These are phyloP conservation scores for Limnomonas spitsbergensis DNA, from an alignment of 139 green algal species.

Conservation along the genomic window DNA sequence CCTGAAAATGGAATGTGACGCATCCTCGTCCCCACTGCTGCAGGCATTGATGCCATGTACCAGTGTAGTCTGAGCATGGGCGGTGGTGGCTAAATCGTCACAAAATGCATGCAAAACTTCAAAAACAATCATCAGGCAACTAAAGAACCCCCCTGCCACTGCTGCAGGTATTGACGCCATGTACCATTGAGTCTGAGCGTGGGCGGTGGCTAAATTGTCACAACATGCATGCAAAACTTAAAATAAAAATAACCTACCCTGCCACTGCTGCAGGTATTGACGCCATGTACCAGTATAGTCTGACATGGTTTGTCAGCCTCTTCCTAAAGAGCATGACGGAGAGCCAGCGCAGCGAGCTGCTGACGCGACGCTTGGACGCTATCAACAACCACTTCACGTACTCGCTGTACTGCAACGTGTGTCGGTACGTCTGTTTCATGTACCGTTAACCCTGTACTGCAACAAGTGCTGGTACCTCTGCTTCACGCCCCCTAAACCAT, in stretches of 20 bases:
- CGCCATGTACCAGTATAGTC: constrained; percentile 62
- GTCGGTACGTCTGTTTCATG: constrained; percentile 29
- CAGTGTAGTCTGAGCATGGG: constrained; percentile 58
- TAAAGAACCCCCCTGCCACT: too few species aligned
- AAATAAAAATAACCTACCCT: too few species aligned
- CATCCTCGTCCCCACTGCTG: too few species aligned
- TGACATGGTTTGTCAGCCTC: constrained; percentile 57
- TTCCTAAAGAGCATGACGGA: constrained; percentile 46
- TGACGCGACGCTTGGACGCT: constrained; percentile 42
- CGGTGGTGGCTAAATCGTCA: too few species aligned
- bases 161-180: constrained; percentile 48
- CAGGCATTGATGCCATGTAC: constrained; percentile 58
- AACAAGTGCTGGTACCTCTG: too few species aligned
- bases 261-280: constrained; percentile 46
- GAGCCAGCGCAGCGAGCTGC: constrained; percentile 16
- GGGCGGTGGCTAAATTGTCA: too few species aligned
- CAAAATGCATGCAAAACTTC: too few species aligned
- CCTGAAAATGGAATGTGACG: too few species aligned
- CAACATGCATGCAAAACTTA: too few species aligned
- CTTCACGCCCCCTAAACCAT: too few species aligned
- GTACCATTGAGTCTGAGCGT: too few species aligned
- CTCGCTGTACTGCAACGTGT: constrained; percentile 72
- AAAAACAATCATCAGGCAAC: too few species aligned
- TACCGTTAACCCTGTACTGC: background rate
- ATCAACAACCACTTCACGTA: constrained; percentile 78